Conservation (phyloP, 257 asterid species). For the Voacanga thouarsii region DNA sequence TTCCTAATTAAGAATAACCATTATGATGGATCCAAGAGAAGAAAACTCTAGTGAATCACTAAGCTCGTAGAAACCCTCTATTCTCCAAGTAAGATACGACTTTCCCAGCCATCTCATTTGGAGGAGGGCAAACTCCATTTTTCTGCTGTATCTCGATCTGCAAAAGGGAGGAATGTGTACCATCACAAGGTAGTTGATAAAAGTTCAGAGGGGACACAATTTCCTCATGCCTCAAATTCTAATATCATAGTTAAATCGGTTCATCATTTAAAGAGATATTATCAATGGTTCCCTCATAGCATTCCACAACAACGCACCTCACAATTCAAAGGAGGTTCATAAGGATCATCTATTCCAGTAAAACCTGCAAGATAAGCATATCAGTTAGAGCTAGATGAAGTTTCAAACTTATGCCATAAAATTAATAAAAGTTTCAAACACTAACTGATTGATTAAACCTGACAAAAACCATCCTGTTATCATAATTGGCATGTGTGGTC, state of each 20-base stretch:
- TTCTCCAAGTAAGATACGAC: constrained; percentile 69
- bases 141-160: constrained; percentile 76
- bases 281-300: neutral
- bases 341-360: constrained; percentile 97
- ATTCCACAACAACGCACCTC: constrained; percentile 53
- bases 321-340: constrained; percentile 76
- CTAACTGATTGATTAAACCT: neutral
- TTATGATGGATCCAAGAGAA: neutral
- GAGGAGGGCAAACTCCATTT: constrained; percentile 70
- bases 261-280: neutral
- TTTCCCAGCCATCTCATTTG: constrained; percentile 76
- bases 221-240: neutral
- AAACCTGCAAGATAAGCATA: constrained; percentile 52
- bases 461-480: neutral
- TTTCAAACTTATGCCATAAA: neutral
- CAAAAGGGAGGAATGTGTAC: neutral
- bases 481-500: neutral
- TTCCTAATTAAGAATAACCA: neutral
- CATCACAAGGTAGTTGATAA: neutral
- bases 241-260: neutral
- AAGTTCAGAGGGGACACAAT: neutral
- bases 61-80: constrained; percentile 62
- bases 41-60: neutral
- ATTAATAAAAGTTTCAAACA: neutral
- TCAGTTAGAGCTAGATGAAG: neutral